Percentiles rank a stretch among this genome's conserved stretches.
Evolutionary conservation across 2,329 filamentous ascomycete genomes (phyloP).

Genomic region (Aureobasidium sp.): DNA sequence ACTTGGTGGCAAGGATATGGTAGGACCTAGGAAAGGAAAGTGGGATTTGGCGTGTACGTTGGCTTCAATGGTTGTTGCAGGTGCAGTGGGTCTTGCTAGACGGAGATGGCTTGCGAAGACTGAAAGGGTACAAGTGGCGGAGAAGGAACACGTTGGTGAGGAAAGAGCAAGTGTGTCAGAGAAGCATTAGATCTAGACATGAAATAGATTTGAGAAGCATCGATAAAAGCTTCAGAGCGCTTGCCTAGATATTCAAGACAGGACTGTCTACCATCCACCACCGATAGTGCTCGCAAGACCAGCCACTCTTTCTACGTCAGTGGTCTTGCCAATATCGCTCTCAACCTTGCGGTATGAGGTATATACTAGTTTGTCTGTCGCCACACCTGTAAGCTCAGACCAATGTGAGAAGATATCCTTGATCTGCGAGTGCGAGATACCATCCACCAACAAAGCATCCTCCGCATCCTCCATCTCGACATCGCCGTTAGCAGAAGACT

Average conservation of each 20-base stretch:
- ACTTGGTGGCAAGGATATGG: not conserved
- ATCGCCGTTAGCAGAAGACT: not conserved
- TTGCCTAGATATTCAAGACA: not conserved
- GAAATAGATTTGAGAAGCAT: not conserved
- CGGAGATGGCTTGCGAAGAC: not conserved
- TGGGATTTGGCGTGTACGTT: not conserved
- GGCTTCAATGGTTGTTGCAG: not conserved
- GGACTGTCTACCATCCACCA: conserved; percentile 66
- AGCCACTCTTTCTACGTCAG: conserved; percentile 71
- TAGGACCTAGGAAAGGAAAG: no score
- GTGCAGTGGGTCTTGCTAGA: not conserved
- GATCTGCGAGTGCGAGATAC: conserved; percentile 58
- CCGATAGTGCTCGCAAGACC: conserved; percentile 85
- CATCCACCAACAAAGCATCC: conserved; percentile 19
- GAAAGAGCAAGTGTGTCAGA: not conserved
- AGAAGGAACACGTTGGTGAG: not conserved
- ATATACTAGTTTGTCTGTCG: conserved; percentile 62
- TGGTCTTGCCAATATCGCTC: conserved; percentile 83
- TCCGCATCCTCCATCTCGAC: conserved; percentile 3
- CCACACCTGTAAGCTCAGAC: conserved; percentile 62
- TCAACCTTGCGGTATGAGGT: conserved; percentile 90
- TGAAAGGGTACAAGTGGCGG: not conserved
- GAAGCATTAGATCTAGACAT: not conserved
- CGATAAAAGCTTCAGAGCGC: no score
- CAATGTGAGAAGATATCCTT: conserved; percentile 66